Base-by-base conservation (phyloP, 2,329 filamentous ascomycete species). In the Furcasterigmium furcatum region DNA sequence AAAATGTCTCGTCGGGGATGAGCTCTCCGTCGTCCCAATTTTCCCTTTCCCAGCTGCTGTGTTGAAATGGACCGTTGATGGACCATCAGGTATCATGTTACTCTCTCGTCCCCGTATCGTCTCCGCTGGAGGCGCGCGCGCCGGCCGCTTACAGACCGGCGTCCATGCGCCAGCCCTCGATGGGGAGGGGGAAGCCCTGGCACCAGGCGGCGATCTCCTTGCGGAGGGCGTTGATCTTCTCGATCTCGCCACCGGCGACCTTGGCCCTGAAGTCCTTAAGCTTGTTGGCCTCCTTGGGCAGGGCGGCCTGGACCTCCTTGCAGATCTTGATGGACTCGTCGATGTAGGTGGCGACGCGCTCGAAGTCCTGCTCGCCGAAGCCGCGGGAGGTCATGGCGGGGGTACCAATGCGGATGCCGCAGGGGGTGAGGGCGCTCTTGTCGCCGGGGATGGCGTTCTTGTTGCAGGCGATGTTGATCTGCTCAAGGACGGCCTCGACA, bases 201-300 rank as follows among this genome's bases (percentile, higher is more conserved):
- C 88, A 89, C 92, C 92, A 99, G 41, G 73, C 73, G 39, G 89
- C 77, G 66, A 99, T 91, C 80, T 97, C 92, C 76, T 90, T 87
- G 76, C 85, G 88, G 66, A 96, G 79, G 57, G 79, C 80, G 66
- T 87, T 84, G 72, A 99, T 92, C 76, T 91, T 88, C 50, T 81
- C 71, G 41, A 95, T 78, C 62, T 86, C 80, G 53, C 90, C 91
- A 56, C 78, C 74, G 47, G 87, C 82, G 51, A 96, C 89, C 81
- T 90, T 92, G 66, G 83, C 84, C 80, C 92, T 95, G 87, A 99
- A 97, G 79, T 99, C 94, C 85, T 97, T 97, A 70, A 95, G 88
- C 84, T 95, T 96, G 84, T 97, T 99, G 62, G 89, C 90, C 71
- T 94, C 88, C 84, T 96, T 96, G 68, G 94, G 92, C 20, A 97